A percentile compares a stretch with the other conserved stretches of the same genome.
phyloP scores from a whole-genome alignment of 1,139 yeast genomes.

The Candida smagusa region DNA sequence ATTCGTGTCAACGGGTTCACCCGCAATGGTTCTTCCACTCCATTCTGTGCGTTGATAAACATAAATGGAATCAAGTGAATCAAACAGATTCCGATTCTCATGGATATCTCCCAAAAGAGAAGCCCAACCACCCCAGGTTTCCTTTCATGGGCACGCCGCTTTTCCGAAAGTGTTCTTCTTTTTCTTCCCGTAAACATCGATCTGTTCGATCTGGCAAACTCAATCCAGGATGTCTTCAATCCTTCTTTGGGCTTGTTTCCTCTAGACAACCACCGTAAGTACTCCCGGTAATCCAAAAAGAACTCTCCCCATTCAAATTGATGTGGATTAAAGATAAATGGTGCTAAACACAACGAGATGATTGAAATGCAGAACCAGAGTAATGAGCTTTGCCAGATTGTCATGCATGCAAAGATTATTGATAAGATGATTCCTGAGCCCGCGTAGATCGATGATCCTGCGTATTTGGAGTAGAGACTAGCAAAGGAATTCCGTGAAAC shows the following conservation, averaged over 20 bases:
- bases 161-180: conserved; percentile 18
- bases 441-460: conserved; percentile 59
- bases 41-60: conserved; percentile 70
- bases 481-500: conserved; percentile 63
- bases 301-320: conserved; percentile 71
- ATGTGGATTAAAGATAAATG: conserved; percentile 82
- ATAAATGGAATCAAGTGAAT: conserved; percentile 57
- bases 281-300: conserved; percentile 67
- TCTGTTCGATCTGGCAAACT: conserved; percentile 49
- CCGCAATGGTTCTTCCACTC: conserved; percentile 43
- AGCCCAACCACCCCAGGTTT: conserved; percentile 49
- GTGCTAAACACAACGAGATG: conserved; percentile 69
- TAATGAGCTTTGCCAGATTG: conserved; percentile 75
- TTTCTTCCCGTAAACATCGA: conserved; percentile 69
- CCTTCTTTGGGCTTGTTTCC: conserved; percentile 52
- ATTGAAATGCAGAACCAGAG: conserved; percentile 85
- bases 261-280: conserved; percentile 63
- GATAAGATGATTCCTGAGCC: conserved; percentile 59
- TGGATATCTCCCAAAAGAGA: conserved; percentile 49
- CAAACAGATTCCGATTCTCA: conserved; percentile 43
- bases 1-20: conserved; percentile 57
- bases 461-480: conserved; percentile 60
- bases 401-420: conserved; percentile 58
- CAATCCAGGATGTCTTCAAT: conserved; percentile 55
- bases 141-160: conserved; percentile 11